Evolutionary conservation across 1,284 basidiomycete species (phyloP).

Genomic region (Moesziomyces sp.): DNA sequence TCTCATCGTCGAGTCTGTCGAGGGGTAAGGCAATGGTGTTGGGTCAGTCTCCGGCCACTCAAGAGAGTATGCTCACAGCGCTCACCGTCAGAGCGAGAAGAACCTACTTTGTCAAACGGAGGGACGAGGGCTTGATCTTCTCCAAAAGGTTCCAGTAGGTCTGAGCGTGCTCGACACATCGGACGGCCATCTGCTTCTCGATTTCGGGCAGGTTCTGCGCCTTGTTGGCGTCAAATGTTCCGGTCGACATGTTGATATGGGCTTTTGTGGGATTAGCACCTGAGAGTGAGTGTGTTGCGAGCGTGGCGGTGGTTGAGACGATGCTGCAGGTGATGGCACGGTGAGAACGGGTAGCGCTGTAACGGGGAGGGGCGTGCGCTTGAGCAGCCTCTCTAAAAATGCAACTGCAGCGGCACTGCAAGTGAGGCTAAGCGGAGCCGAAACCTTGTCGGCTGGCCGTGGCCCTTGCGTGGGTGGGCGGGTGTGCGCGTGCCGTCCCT

Average conservation of each 20-base stretch:
- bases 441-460: background rate
- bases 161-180: constrained; percentile 81
- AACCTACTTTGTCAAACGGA: constrained; percentile 81
- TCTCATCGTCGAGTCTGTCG: constrained; percentile 79
- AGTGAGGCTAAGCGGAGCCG: background rate
- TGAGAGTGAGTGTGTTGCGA: background rate
- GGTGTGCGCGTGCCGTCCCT: background rate
- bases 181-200: constrained; percentile 94
- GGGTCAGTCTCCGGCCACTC: constrained; percentile 3
- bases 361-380: background rate
- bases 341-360: background rate
- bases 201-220: constrained; percentile 91
- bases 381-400: background rate
- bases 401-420: background rate
- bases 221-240: constrained; percentile 63
- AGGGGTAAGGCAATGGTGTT: background rate
- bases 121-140: constrained; percentile 79
- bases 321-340: background rate
- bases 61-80: too few species aligned
- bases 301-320: constrained; percentile 1
- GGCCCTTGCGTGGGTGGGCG: too few species aligned
- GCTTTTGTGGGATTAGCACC: background rate
- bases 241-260: constrained; percentile 46
- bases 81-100: background rate
- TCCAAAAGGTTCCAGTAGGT: constrained; percentile 96